A percentile compares a stretch with the other conserved stretches of the same genome.
Evolutionary conservation across 2,329 filamentous ascomycete genomes (phyloP).

Genomic region (Colletotrichum sp.): DNA sequence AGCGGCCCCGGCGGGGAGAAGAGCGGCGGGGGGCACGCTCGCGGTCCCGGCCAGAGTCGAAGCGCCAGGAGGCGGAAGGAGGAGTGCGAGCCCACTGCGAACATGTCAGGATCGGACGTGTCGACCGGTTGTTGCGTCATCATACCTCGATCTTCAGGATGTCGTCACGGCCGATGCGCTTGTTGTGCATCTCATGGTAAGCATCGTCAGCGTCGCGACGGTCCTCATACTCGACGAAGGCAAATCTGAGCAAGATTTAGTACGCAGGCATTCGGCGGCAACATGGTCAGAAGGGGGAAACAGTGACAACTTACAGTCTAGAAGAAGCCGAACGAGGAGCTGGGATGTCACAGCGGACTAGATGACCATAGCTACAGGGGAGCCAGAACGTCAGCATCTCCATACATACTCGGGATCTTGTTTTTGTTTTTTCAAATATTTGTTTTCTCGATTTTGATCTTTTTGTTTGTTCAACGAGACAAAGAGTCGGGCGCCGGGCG

Average conservation of each 20-base stretch:
- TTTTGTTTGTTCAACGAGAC: neutral
- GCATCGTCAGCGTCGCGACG: conserved; percentile 98
- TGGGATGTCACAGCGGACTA: conserved; percentile 98
- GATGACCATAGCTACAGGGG: conserved; percentile 82
- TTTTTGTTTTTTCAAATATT: neutral
- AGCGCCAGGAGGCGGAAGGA: conserved; percentile 97
- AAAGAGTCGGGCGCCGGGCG: neutral
- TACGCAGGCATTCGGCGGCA: neutral
- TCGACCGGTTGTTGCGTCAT: neutral
- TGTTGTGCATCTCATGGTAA: conserved; percentile 99
- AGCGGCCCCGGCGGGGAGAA: conserved; percentile 72
- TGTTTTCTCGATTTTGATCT: neutral
- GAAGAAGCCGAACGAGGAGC: conserved; percentile 92
- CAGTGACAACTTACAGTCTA: conserved; percentile 79
- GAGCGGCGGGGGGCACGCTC: conserved; percentile 64
- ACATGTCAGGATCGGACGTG: neutral
- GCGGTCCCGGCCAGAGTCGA: conserved; percentile 87
- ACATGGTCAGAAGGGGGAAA: neutral
- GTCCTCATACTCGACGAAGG: conserved; percentile 99
- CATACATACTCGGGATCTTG: neutral
- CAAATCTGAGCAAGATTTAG: conserved; percentile 67
- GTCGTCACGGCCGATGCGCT: conserved; percentile 95
- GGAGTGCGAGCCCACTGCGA: conserved; percentile 94
- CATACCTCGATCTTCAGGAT: conserved; percentile 95
- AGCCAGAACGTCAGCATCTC: conserved; percentile 50